Evolutionary conservation across 495 filamentous ascomycete species (phyloP).

Genomic region (Penicillium egyptiacum): DNA sequence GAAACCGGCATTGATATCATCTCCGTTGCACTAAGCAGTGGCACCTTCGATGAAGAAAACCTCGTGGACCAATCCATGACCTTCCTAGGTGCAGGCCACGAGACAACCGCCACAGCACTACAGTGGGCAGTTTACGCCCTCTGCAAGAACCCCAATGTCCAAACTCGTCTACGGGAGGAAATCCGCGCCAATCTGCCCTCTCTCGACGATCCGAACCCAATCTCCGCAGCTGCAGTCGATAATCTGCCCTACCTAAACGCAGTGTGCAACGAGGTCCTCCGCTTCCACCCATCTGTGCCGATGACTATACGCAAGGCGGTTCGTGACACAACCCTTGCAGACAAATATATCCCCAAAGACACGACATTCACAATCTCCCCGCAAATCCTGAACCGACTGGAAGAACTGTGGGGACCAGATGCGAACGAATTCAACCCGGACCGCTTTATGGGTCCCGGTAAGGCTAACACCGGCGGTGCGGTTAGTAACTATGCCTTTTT

Average conservation of each 20-base stretch:
- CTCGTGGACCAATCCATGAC: conserved; percentile 94
- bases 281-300: conserved; percentile 59
- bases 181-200: conserved; percentile 63
- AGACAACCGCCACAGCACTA: conserved; percentile 64
- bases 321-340: conserved; percentile 61
- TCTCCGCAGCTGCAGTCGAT: conserved; percentile 56
- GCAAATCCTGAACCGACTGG: conserved; percentile 66
- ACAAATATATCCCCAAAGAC: conserved; percentile 54
- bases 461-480: conserved; percentile 54
- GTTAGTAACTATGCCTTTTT: conserved; percentile 70
- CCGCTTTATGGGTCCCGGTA: conserved; percentile 63
- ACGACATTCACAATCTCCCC: conserved; percentile 53
- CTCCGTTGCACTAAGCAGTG: conserved; percentile 75
- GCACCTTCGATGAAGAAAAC: conserved; percentile 72
- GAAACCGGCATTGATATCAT: conserved; percentile 70
- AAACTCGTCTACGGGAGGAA: conserved; percentile 59
- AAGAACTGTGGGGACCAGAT: conserved; percentile 78
- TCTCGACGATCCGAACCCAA: conserved; percentile 36
- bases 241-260: conserved; percentile 60
- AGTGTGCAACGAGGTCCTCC: conserved; percentile 59
- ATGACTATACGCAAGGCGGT: conserved; percentile 63
- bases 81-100: conserved; percentile 89
- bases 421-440: conserved; percentile 80
- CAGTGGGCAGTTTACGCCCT: conserved; percentile 61
- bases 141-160: conserved; percentile 57